Base-by-base conservation (phyloP, 2,329 filamentous ascomycete species). In the Laburnicola sp. region DNA sequence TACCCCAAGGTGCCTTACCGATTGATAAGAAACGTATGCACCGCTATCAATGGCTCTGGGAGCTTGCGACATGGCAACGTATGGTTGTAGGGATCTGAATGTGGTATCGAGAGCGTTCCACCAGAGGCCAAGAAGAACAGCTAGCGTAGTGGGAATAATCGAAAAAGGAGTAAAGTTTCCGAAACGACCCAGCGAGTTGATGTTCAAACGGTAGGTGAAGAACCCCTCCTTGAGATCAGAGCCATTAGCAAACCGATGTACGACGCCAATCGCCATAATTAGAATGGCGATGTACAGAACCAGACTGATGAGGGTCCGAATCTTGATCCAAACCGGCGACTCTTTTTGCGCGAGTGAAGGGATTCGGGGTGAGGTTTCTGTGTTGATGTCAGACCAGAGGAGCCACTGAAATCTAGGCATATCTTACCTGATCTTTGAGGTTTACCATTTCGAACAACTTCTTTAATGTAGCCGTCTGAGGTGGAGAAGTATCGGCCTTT, bases 101-200 rank as follows among this genome's bases (percentile, higher is more conserved):
- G 52, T 35, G 30, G 50, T 52, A 28, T 65, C 62, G 3, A 65
- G 40, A 1, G 31, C 40, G 28, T 60, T 60, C 62, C 62, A 65
- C 43, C 52, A 63, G 6, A 65, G 42, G 26, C 53, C 52, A 4
- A 65, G 25, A 2, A 31, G 32, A 4, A 64, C 50, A 27, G 54
- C 55, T 2, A 62, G n/a, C 4, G 59, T 25, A 3, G 62, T 59
- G 3, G 62, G 55, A 6, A 58, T 49, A 22, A 64, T 45, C 1
- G 59, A 63, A 27, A 54, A 49, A 4, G 62, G 59, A 10, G 58
- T 54, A 34, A 62, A 54, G 8, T 34, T 34, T 3, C 51, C 51
- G 6, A 56, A 2, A 44, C 32, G 28, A 48, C 44, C 39, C 48
- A 51, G 10, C 0, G 45, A 16, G 5, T 49, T 42, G 9, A 53